Evolutionary conservation across 805 yeast species (phyloP).

Genomic region (Saturnispora diversa): DNA sequence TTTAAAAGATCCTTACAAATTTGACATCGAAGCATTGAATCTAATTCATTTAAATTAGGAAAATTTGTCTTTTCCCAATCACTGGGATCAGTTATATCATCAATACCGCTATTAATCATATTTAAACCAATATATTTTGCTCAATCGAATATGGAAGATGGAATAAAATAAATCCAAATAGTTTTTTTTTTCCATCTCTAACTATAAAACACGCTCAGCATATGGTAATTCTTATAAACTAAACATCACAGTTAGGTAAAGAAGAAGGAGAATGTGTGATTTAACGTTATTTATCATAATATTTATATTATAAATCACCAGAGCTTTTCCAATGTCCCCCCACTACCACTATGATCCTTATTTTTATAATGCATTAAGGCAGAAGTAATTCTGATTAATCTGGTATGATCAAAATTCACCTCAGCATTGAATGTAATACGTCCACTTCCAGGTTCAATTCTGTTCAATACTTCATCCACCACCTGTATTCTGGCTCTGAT

Average conservation of each 20-base stretch:
- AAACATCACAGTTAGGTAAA: too few relatives aligned
- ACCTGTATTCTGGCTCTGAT: conserved; percentile 27
- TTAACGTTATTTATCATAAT: too few relatives aligned
- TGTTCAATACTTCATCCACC: conserved; percentile 14
- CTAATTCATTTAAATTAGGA: conserved; percentile 54
- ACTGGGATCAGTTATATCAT: conserved; percentile 51
- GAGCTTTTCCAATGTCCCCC: conserved; percentile 24
- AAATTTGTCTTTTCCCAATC: conserved; percentile 55
- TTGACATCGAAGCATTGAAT: conserved; percentile 69
- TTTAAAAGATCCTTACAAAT: conserved; percentile 76
- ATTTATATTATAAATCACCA: conserved; percentile 18
- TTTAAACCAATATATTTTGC: too few relatives aligned
- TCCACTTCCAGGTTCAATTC: conserved; percentile 24
- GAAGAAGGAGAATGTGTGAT: too few relatives aligned
- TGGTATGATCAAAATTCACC: conserved; percentile 32
- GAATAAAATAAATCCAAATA: too few relatives aligned
- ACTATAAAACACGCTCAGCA: neutral
- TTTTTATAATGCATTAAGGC: conserved; percentile 24
- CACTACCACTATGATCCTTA: conserved; percentile 19
- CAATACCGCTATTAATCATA: too few relatives aligned
- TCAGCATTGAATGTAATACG: conserved; percentile 28
- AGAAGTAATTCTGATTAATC: conserved; percentile 25
- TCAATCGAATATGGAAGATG: too few relatives aligned
- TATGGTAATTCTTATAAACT: too few relatives aligned
- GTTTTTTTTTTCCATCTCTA: neutral